Conservation (phyloP, 1,284 basidiomycete species). For the Boletus austroedulis region DNA sequence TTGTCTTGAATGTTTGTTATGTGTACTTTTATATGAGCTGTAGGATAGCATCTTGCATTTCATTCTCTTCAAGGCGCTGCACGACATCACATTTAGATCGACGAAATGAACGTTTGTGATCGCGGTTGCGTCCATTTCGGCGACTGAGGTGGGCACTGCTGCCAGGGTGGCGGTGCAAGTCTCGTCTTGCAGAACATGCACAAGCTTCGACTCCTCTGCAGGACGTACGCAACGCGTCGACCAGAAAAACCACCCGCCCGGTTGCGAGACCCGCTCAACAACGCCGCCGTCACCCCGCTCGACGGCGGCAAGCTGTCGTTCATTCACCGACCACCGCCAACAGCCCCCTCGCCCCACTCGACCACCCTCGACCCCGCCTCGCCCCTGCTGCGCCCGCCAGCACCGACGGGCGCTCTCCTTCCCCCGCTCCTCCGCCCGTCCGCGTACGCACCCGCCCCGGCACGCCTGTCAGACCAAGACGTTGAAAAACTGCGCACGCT, state of each 20-base stretch:
- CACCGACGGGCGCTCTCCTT: slow-evolving; percentile 33
- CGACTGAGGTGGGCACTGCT: too few species aligned
- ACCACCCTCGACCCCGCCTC: slow-evolving; percentile 65
- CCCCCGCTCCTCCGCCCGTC: slow-evolving; percentile 48
- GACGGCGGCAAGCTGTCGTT: slow-evolving; percentile 62
- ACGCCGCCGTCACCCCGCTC: slow-evolving; percentile 54
- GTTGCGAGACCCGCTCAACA: slow-evolving; percentile 61
- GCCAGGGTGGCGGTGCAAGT: not conserved
- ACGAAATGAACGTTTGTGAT: not conserved
- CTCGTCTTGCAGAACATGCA: slow-evolving; percentile 15
- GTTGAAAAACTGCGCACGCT: slow-evolving; percentile 57
- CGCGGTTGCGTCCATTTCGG: too few species aligned
- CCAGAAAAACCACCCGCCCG: slow-evolving; percentile 57
- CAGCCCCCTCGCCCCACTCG: slow-evolving; percentile 65
- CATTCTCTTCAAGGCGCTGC: not conserved
- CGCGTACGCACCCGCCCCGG: slow-evolving; percentile 35
- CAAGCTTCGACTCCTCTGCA: slow-evolving; percentile 16
- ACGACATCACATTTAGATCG: not conserved
- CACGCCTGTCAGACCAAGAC: slow-evolving; percentile 49
- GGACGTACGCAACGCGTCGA: slow-evolving; percentile 45
- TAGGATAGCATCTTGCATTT: slow-evolving; percentile 20
- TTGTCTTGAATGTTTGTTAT: slow-evolving; percentile 27
- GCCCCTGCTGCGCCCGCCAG: slow-evolving; percentile 51
- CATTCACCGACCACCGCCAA: slow-evolving; percentile 74
- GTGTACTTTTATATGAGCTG: slow-evolving; percentile 32